Conservation (phyloP, 306 rosid genomes). For the Leucaena leucocephala region DNA sequence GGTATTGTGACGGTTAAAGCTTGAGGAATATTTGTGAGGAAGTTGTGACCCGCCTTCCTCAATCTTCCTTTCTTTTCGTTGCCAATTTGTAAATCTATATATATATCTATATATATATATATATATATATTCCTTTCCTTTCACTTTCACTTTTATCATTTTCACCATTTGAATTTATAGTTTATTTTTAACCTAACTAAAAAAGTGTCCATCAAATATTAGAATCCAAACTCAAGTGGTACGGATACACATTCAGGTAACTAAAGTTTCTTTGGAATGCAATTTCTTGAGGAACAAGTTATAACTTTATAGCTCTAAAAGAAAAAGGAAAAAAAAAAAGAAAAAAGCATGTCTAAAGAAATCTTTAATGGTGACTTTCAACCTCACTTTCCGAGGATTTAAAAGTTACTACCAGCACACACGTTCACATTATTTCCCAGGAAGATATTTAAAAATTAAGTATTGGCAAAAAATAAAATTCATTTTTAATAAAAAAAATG, state of each 20-base stretch:
- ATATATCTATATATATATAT: too few relatives aligned
- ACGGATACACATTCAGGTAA: neutral
- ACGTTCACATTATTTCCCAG: neutral
- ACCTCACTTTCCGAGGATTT: neutral
- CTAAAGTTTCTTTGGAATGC: neutral
- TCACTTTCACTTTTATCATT: neutral
- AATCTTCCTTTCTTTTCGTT: neutral
- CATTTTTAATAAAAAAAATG: neutral
- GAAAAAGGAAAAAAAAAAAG: too few relatives aligned
- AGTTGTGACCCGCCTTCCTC: neutral
- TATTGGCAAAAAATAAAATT: neutral
- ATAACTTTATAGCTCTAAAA: neutral
- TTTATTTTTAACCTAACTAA: neutral
- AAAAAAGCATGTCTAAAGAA: neutral
- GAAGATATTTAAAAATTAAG: neutral
- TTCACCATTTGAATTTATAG: neutral
- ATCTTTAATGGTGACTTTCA: neutral
- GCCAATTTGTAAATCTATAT: neutral
- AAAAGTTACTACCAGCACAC: neutral
- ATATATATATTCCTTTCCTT: neutral
- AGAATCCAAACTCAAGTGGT: too few relatives aligned
- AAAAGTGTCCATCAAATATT: too few relatives aligned
- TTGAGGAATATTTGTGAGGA: neutral
- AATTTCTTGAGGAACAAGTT: constrained; percentile 3
- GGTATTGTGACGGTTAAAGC: constrained; percentile 1